These are phyloP conservation scores for Podaxis sp. DNA, from an alignment of 768 basidiomycete species.

Conservation along the genomic window DNA sequence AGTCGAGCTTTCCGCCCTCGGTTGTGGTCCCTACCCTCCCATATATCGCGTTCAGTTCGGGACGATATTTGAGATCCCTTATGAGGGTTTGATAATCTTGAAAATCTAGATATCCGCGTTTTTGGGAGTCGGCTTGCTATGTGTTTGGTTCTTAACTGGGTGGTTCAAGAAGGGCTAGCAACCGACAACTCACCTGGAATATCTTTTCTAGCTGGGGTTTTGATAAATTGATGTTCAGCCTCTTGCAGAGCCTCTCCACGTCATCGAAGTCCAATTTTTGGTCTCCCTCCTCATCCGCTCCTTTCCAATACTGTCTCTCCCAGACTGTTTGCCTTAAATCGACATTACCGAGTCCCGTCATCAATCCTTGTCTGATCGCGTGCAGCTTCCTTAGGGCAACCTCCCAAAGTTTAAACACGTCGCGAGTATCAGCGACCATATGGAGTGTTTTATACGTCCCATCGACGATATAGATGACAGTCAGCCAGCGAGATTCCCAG, in stretches of 20 bases:
- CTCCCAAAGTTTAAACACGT: slow-evolving; percentile 51
- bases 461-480: slow-evolving; percentile 78
- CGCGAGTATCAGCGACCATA: slow-evolving; percentile 66
- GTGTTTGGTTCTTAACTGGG: not conserved
- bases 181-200: slow-evolving; percentile 50
- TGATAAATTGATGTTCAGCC: slow-evolving; percentile 65
- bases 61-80: slow-evolving; percentile 78
- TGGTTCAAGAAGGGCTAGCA: not conserved
- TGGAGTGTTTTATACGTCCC: slow-evolving; percentile 85
- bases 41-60: slow-evolving; percentile 75
- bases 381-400: slow-evolving; percentile 62
- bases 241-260: slow-evolving; percentile 66
- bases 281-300: slow-evolving; percentile 61
- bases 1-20: slow-evolving; percentile 36
- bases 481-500: slow-evolving; percentile 76
- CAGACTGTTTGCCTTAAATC: slow-evolving; percentile 69
- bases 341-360: slow-evolving; percentile 62
- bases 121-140: slow-evolving; percentile 63
- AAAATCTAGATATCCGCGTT: slow-evolving; percentile 68
- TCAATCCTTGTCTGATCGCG: slow-evolving; percentile 65
- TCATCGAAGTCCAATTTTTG: slow-evolving; percentile 69
- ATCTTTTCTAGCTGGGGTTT: slow-evolving; percentile 51
- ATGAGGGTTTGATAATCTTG: slow-evolving; percentile 80
- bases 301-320: slow-evolving; percentile 84
- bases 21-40: slow-evolving; percentile 27